Conservation (phyloP, 441 rosid species). For the Hypseocharis bilobata region DNA sequence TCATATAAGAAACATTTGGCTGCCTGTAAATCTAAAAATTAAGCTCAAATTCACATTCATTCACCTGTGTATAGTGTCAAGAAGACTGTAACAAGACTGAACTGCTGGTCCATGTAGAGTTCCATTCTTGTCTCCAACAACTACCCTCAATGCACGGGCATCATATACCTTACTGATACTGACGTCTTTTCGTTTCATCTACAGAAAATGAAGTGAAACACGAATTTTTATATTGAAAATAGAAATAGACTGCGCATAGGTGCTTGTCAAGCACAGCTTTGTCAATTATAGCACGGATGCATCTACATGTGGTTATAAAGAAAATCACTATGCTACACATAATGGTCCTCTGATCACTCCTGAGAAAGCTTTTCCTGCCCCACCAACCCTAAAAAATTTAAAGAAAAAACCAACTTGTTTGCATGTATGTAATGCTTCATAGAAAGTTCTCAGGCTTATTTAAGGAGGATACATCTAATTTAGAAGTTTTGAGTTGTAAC, state of each 20-base stretch:
- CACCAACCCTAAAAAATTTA: too few species aligned
- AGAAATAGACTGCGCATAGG: not conserved
- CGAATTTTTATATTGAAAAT: not conserved
- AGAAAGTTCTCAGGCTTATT: too few species aligned
- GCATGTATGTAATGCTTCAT: too few species aligned
- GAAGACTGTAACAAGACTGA: constrained; percentile 63
- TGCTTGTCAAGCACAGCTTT: not conserved
- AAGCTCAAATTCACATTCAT: constrained; percentile 5
- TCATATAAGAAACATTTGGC: not conserved
- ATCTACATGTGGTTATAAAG: not conserved
- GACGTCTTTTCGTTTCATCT: constrained; percentile 74
- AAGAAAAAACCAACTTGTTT: too few species aligned
- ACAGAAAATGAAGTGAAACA: constrained; percentile 7
- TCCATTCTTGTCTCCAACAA: constrained; percentile 67
- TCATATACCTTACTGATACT: constrained; percentile 52
- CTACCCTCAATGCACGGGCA: constrained; percentile 67
- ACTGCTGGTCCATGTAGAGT: constrained; percentile 64
- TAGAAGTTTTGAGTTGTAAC: too few species aligned
- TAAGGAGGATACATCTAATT: too few species aligned
- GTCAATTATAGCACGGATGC: not conserved
- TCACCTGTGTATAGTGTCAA: constrained; percentile 56
- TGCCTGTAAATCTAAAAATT: too few species aligned
- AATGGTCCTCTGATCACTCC: too few species aligned
- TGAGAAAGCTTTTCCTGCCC: too few species aligned
- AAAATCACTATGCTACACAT: not conserved